Evolutionary conservation across 1,284 basidiomycete genomes (phyloP), one percentile per base, ranked within the genome.

Genomic region (Ceratobasidium sp.): DNA sequence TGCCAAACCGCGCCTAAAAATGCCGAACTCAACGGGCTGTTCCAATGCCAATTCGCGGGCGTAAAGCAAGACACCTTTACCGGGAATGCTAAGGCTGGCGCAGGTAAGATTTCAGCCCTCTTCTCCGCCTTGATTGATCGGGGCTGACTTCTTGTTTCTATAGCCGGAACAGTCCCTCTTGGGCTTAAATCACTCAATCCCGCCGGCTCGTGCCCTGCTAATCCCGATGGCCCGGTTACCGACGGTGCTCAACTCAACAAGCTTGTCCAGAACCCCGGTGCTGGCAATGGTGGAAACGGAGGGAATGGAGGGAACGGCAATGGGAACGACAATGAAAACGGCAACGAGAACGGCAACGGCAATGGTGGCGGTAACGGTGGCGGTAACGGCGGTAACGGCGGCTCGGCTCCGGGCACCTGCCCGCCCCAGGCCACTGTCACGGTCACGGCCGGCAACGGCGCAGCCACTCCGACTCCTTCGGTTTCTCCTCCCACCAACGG

Each of bases 11-110:
- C 86, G 2, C 87, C 88, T 2, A 83, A 83, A 80, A 89, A 89
- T 76, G 54, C 82, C 1, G 87, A 89, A 81, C 85, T 89, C 46
- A 84, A 86, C 64, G 88, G 88, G 1, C 83, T 89, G 25, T 89
- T 88, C 84, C 88, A 89, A 76, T 89, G 88, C 80, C 88, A 89
- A 80, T 89, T 88, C 81, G 81, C 84, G 37, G 86, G 88, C 44
- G 85, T 86, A 4, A 84, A 87, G 69, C 84, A 84, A 64, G 83
- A 87, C 62, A 64, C 88, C 57, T 91, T 91, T 85, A 90, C 89
- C 80, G 89, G 90, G 22, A 85, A 87, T 51, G 88, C 90, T 44
- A 79, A 79, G 76, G 86, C 85, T 80, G 89, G 89, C n/a, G 81
- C 83, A 51, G 59, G 71, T 74, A 65, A 40, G 71, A 13, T 13